Base-by-base conservation (phyloP, 495 filamentous ascomycete genomes). In the Lepidopterella palustris region DNA sequence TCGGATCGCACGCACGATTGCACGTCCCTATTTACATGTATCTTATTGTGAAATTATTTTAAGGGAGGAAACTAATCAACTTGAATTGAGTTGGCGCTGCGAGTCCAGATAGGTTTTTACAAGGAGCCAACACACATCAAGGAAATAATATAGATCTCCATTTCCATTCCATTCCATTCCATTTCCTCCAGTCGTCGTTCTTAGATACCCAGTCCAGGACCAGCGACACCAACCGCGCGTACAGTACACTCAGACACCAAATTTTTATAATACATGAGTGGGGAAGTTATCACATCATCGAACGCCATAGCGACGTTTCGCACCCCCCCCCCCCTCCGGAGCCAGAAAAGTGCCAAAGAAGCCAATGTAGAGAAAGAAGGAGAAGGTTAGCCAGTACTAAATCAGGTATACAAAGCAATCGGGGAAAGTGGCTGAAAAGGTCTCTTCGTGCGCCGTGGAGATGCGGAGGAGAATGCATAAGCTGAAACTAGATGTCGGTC, bases 391-490 rank as follows among this genome's bases (percentile, higher is more conserved):
- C 8, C 8, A 27, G 47, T 50, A 25, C 20, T 50, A 50, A 50
- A 25, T 25, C 21, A 24, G n/a, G 47, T 25, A 27, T 50, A 25
- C 15, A 25, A 50, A 21, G 6, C 18, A 42, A 42, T 13, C 3
- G 20, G n/a, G n/a, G n/a, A n/a, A n/a, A n/a, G n/a, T n/a, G 47
- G 11, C 6, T 25, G 47, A 13, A 9, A 5, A 10, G 3, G 47
- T 25, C 15, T 50, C 26, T 50, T 27, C 47, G 24, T 25, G 47
- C 47, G 47, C 47, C 47, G n/a, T 50, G 47, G 47, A 50, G 25
- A 50, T 50, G 47, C 47, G 20, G 25, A 21, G 20, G 26, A 9
- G 6, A 1, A 15, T 27, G 18, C 47, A 15, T 15, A 15, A 50
- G 23, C 15, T 9, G 47, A 0, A 13, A 27, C 25, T 5, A 24